Evolutionary conservation across 192 early-diverging fungal species (phyloP).

Genomic region (Backusella australiensis): DNA sequence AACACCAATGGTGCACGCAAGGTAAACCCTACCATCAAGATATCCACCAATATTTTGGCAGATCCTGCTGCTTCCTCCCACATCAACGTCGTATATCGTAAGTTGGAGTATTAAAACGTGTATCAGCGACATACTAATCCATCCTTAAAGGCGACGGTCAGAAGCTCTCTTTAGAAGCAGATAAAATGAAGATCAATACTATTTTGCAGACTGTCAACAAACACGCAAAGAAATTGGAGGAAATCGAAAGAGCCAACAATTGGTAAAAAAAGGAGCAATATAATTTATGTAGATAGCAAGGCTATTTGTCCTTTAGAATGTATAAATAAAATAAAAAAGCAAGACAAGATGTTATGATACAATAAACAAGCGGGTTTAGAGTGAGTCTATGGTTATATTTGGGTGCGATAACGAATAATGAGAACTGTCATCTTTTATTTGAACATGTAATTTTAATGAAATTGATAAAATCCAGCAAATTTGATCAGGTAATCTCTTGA

Average conservation of each 20-base stretch:
- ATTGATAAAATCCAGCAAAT: too few relatives aligned
- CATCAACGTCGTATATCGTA: conserved; percentile 46
- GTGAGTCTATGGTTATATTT: too few relatives aligned
- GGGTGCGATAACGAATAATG: too few relatives aligned
- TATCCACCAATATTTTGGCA: conserved; percentile 43
- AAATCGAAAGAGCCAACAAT: conserved; percentile 45
- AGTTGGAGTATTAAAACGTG: conserved; percentile 2
- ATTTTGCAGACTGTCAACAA: conserved; percentile 48
- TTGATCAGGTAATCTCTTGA: too few relatives aligned
- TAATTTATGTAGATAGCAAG: not conserved
- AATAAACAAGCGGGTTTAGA: not conserved
- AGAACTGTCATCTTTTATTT: too few relatives aligned
- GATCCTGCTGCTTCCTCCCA: conserved; percentile 39
- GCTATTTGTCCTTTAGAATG: not conserved
- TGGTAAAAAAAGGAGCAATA: conserved; percentile 23
- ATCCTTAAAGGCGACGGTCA: conserved; percentile 43
- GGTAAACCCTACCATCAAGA: conserved; percentile 46
- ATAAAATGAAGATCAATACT: conserved; percentile 45
- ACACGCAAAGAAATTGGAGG: conserved; percentile 54
- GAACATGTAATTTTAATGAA: too few relatives aligned
- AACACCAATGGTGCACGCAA: conserved; percentile 44
- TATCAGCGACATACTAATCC: not conserved
- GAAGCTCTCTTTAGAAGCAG: conserved; percentile 41
- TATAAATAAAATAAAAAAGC: not conserved
- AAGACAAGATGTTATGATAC: not conserved